Conservation (phyloP, 2,329 filamentous ascomycete species). For the Fusarium sp. region DNA sequence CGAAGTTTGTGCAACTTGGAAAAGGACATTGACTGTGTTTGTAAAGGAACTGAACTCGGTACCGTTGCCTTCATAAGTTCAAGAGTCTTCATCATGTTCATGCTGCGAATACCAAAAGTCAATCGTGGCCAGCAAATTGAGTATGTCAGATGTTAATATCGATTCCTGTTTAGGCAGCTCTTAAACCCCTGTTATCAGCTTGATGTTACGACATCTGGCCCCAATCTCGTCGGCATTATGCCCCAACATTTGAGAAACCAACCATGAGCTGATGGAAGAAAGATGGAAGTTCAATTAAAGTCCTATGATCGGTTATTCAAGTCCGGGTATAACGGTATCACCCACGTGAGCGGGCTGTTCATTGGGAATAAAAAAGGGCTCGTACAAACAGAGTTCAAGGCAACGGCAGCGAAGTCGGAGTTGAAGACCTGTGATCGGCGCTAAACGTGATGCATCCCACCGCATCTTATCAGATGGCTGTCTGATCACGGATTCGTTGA, state of each 20-base stretch:
- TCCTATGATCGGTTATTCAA: slow-evolving; percentile 40
- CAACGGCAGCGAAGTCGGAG: slow-evolving; percentile 45
- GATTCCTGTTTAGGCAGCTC: not conserved
- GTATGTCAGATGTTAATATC: not conserved
- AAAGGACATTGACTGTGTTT: not conserved
- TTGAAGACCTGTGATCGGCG: slow-evolving; percentile 29
- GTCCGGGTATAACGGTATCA: slow-evolving; percentile 14
- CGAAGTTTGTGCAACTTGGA: not conserved
- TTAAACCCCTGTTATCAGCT: not conserved
- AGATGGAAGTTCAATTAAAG: not conserved
- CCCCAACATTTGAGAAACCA: slow-evolving; percentile 4
- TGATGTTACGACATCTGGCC: slow-evolving; percentile 23
- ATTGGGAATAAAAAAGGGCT: not conserved
- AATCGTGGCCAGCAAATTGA: not conserved
- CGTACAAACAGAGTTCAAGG: slow-evolving; percentile 32
- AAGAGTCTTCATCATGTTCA: too few relatives aligned
- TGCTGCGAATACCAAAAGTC: not conserved
- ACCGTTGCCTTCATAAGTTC: too few relatives aligned
- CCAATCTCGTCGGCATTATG: slow-evolving; percentile 17
- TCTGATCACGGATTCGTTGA: slow-evolving; percentile 30
- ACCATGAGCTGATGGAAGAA: not conserved
- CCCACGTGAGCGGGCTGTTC: slow-evolving; percentile 13
- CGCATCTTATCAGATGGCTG: slow-evolving; percentile 32
- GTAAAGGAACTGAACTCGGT: too few relatives aligned
- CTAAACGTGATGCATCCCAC: slow-evolving; percentile 22